Base-by-base conservation (phyloP, 2,329 filamentous ascomycete species). In the Thelonectria discophora region DNA sequence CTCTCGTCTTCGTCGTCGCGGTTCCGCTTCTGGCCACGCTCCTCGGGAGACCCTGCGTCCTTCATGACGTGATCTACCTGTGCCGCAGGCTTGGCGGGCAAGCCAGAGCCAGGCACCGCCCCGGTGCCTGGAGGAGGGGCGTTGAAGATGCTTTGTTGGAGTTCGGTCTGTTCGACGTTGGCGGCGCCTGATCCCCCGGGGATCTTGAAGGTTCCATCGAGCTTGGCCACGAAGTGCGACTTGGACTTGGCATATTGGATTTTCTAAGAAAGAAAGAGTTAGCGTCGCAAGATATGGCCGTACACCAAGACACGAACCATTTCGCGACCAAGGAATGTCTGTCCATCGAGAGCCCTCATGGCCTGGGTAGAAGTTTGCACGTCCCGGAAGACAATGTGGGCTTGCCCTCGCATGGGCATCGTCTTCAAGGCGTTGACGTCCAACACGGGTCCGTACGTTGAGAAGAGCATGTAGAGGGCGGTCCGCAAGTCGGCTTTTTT, bases 401-500 rank as follows among this genome's bases (percentile, higher is more conserved):
- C 95, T 79, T 99, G 95, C 3, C 95, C 95, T 51, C 95, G 90
- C 94, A 98, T 97, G 80, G 93, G 93, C 76, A 84, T 84, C 1
- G 92, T 97, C 80, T 93, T 96, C 70, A 97, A 83, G 30, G 92
- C 92, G 50, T 97, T 91, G 18, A 99, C 87, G 75, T 99, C 95
- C 60, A 99, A 86, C 15, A 99, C 91, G 1, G 93, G 88, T 42
- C 95, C 95, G 75, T 97, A 97, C 13, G 93, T 97, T 11, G 93
- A 93, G 77, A 98, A 98, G 12, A 98, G 86, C 77, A 93, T 91
- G 80, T 99, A 99, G 30, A 99, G 85, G 5, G 90, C 90, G 47
- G 92, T 90, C 72, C 93, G 89, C 43, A 99, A 80, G 75, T 98
- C 94, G 63, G 87, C 83, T 77, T 98, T 99, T 73, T 91, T 91